Evolutionary conservation across 768 basidiomycete genomes (phyloP), one percentile per base, ranked within the genome.

Genomic region (Cubamyces sp.): DNA sequence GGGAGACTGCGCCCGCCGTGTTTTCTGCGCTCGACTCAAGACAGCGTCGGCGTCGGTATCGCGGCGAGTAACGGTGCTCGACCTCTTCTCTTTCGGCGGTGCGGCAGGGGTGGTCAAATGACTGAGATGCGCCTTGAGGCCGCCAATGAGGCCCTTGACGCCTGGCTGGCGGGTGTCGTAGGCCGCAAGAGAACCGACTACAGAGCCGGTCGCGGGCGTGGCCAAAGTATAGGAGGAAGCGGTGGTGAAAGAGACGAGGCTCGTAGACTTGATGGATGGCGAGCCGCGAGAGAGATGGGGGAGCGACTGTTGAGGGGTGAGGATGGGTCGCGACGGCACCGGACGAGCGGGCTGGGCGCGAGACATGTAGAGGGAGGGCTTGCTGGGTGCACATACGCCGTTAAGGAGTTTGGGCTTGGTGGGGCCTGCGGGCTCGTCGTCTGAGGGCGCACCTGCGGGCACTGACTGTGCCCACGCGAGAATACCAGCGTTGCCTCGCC

Each of bases 241-340:
- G 23, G 85, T 86, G 0, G 82, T 76, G 64, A 86, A 73, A 51
- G 82, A 81, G 0, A 84, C 81, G 49, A 66, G 54, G 57, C 60
- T 65, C n/a, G 64, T 42, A 2, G 63, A 64, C 45, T 45, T 50
- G 40, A 57, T 30, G 42, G 58, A 60, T 5, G 54, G 46, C 12
- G 58, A 60, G 59, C 51, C 63, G 49, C 63, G 47, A 19, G 70
- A 66, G 46, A 72, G 66, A 5, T 64, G 63, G n/a, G 69, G 71
- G n/a, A 69, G 58, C 37, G 68, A 68, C 39, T 64, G 60, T 19
- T 65, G 65, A 1, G 65, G 60, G 18, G 66, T 65, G 66, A 64
- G 64, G 61, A 66, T 68, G 30, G 70, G 68, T 40, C 64, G 68
- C 26, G 63, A 66, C 55, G 70, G 64, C 57, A 52, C 62, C 12